Evolutionary conservation across 805 yeast genomes (phyloP).

Genomic region (Candida namnaoensis): DNA sequence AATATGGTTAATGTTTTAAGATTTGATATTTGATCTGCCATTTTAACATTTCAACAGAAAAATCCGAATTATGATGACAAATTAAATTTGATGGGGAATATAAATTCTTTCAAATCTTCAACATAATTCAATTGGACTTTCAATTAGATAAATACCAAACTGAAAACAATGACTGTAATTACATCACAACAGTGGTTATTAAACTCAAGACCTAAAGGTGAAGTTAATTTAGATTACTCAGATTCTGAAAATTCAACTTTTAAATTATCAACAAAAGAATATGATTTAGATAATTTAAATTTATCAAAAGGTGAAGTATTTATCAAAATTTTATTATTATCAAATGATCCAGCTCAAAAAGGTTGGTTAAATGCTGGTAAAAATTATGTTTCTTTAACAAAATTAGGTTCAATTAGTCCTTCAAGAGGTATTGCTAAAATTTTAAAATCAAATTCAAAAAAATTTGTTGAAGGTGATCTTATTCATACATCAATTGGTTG

Average conservation of each 20-base stretch:
- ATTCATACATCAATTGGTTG: slow-evolving; percentile 33
- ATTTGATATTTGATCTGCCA: too few species aligned
- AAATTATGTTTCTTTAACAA: slow-evolving; percentile 22
- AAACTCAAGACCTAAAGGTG: slow-evolving; percentile 17
- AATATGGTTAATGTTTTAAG: too few species aligned
- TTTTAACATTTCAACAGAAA: too few species aligned
- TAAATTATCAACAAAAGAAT: slow-evolving; percentile 12
- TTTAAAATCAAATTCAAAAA: slow-evolving; percentile 32
- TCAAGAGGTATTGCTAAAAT: slow-evolving; percentile 46
- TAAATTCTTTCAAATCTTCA: too few species aligned
- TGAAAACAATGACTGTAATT: slow-evolving; percentile 5
- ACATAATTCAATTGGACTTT: too few species aligned
- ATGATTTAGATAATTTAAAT: slow-evolving; percentile 12
- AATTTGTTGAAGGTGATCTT: slow-evolving; percentile 33
- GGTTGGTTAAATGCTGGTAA: slow-evolving; percentile 36
- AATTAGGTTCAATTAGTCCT: slow-evolving; percentile 33
- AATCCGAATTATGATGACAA: too few species aligned
- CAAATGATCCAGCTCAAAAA: slow-evolving; percentile 59
- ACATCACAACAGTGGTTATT: slow-evolving; percentile 23
- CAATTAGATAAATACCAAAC: too few species aligned
- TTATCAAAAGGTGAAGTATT: slow-evolving; percentile 31
- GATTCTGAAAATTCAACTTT: slow-evolving; percentile 20
- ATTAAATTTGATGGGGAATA: too few species aligned
- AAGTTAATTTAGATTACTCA: slow-evolving; percentile 16
- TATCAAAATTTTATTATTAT: slow-evolving; percentile 35